phyloP scores from a whole-genome alignment of 2,329 filamentous ascomycete genomes.

The Xylariaceae sp. region DNA sequence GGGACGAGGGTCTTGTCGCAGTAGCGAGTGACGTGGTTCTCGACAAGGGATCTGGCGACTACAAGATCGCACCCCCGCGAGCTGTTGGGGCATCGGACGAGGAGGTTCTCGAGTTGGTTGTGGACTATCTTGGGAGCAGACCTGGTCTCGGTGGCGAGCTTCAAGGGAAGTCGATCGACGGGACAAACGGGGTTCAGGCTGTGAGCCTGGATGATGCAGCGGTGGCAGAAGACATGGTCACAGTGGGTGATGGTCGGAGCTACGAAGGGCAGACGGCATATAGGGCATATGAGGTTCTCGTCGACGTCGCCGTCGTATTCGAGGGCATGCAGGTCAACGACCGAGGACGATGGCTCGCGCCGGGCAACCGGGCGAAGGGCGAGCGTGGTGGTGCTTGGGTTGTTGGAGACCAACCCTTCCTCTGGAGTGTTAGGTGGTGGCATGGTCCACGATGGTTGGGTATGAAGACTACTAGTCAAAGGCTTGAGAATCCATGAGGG shows the following conservation, averaged over 20 bases:
- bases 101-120: constrained; percentile 60
- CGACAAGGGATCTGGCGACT: constrained; percentile 52
- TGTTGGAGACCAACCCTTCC: constrained; percentile 26
- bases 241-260: constrained; percentile 60
- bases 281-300: constrained; percentile 49
- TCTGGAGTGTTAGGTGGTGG: constrained; percentile 37
- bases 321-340: constrained; percentile 44
- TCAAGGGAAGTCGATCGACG: constrained; percentile 50
- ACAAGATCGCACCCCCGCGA: constrained; percentile 49
- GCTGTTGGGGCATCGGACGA: constrained; percentile 57
- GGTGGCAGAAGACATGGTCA: constrained; percentile 64
- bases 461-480: constrained; percentile 7
- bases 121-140: constrained; percentile 48
- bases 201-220: constrained; percentile 50
- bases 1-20: constrained; percentile 55
- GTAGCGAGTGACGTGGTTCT: constrained; percentile 54
- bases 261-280: constrained; percentile 60
- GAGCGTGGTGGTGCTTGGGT: constrained; percentile 21
- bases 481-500: constrained; percentile 9
- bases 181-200: constrained; percentile 49
- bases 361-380: constrained; percentile 25
- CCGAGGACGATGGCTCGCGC: constrained; percentile 13
- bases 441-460: constrained; percentile 22
- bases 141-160: constrained; percentile 32
- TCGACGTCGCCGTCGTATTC: constrained; percentile 43